Base-by-base conservation (phyloP, 495 filamentous ascomycete species). In the Xeromyces bisporus region DNA sequence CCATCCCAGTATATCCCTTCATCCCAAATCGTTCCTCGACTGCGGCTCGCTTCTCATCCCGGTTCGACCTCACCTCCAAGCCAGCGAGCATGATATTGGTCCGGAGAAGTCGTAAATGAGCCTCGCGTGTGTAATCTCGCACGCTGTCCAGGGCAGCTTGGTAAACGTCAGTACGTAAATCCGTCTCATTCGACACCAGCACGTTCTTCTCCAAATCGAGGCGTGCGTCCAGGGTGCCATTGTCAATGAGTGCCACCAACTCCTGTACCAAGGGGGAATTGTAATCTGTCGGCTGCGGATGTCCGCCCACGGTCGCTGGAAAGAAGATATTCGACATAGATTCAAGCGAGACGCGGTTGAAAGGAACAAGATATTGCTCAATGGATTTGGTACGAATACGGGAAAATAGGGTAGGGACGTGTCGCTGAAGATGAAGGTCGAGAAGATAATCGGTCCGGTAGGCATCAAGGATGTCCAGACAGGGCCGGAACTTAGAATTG, bases 311-410 rank as follows among this genome's bases (percentile, higher is more conserved):
- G 7, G 45, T 38, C 0, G 63, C 55, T 1, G 60, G 60, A 4
- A 50, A 44, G 35, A 85, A 87, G 7, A 75, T 70, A 20, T 64
- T 60, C 7, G 73, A 66, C 66, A 89, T 68, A 14, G 67, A 77
- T 7, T 71, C 64, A 5, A 89, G 52, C 2, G 69, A 78, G 26
- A 85, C 77, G 23, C 69, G 71, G 15, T 71, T 83, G 49, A 83
- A 89, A 1, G 82, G 81, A 15, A 81, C 61, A 29, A 84, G 71
- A 50, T 92, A 96, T 48, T 93, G 83, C 30, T 87, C 67, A 37
- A 97, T 94, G 33, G 84, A 78, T 51, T 94, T 94, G 42, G 69
- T 78, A 37, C 91, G 70, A 43, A 97, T 78, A 27, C 60, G 53
- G 13, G 63, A 56, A 55, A 80, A 84, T 15, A 97, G 57, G 3